Evolutionary conservation across 208 protist genomes (phyloP).

Genomic region (Trypanosoma theileri): DNA sequence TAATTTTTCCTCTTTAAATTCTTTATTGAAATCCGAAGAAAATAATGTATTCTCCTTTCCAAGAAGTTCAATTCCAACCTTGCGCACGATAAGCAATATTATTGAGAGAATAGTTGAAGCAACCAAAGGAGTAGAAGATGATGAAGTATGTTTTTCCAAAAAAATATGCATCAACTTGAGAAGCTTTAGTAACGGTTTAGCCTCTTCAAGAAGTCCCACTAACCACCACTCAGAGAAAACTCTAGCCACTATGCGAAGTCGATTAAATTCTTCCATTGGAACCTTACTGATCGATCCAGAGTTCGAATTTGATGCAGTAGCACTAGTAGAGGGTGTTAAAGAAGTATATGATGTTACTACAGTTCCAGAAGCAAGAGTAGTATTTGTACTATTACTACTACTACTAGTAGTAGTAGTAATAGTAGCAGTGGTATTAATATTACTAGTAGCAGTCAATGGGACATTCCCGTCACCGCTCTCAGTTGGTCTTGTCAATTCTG

Average conservation of each 20-base stretch:
- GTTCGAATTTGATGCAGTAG: not conserved
- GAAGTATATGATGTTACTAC: not conserved
- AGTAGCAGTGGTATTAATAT: not conserved
- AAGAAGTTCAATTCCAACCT: slow-evolving; percentile 33
- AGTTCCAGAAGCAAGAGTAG: not conserved
- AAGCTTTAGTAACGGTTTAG: slow-evolving; percentile 19
- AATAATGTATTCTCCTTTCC: slow-evolving; percentile 12
- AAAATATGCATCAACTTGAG: slow-evolving; percentile 14
- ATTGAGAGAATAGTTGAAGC: slow-evolving; percentile 18
- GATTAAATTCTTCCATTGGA: slow-evolving; percentile 27
- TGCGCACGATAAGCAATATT: slow-evolving; percentile 19
- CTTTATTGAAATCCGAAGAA: not conserved
- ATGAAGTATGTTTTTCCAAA: slow-evolving; percentile 7
- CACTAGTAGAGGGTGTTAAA: not conserved
- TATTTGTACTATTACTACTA: not conserved
- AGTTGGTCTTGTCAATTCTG: too few species aligned
- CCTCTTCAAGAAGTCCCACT: slow-evolving; percentile 28
- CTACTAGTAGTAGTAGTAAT: not conserved
- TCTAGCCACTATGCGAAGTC: slow-evolving; percentile 20
- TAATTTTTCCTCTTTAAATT: not conserved
- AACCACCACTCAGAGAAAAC: slow-evolving; percentile 35
- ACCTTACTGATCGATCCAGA: not conserved
- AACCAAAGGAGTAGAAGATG: not conserved
- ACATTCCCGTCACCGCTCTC: slow-evolving; percentile 3
- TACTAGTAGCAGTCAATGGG: not conserved